Evolutionary conservation across 306 rosid genomes (phyloP), one percentile per base, ranked within the genome.

Genomic region (Cicer yamashitae): DNA sequence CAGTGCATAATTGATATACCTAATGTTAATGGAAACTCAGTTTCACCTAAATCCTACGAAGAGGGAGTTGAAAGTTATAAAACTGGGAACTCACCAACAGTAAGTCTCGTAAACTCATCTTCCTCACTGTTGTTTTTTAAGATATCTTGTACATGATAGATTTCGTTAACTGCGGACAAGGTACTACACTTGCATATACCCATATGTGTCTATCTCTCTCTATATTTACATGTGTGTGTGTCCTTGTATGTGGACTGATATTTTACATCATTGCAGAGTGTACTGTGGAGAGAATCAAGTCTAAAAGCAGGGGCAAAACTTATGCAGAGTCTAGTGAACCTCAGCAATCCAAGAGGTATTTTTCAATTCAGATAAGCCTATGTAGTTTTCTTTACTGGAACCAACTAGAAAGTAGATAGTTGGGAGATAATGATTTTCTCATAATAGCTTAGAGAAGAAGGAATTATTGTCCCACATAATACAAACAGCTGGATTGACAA

Each of bases 231-330:
- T 58, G 50, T 15, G 17, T 80, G 10, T 6, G 11, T 68, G n/a
- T 82, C 79, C 62, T 70, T 65, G 47, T 52, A 65, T 61, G 64
- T 46, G 57, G 37, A 22, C 45, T 82, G 57, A 14, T 74, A 75
- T 80, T 81, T 80, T 72, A 65, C 75, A 74, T 88, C 73, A 84
- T 79, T 86, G 81, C 96, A 91, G 88, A 91, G 74, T 73, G 87
- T 87, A 47, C 78, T 87, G 79, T 83, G 87, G 85, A 87, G 96
- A 82, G 97, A 89, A 70, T 78, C 92, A 48, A 91, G 92, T 82
- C 84, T 85, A 62, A 86, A 86, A 67, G 44, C 60, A 34, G 88
- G 92, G 34, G 89, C 81, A 48, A 89, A 83, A 84, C 87, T 85
- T 47, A 70, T 84, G 84, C 91, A 88, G 70, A 86, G 70, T 78